Base-by-base conservation (phyloP, 192 early-diverging fungal genomes). In the Rhizoclosmatium globosum region DNA sequence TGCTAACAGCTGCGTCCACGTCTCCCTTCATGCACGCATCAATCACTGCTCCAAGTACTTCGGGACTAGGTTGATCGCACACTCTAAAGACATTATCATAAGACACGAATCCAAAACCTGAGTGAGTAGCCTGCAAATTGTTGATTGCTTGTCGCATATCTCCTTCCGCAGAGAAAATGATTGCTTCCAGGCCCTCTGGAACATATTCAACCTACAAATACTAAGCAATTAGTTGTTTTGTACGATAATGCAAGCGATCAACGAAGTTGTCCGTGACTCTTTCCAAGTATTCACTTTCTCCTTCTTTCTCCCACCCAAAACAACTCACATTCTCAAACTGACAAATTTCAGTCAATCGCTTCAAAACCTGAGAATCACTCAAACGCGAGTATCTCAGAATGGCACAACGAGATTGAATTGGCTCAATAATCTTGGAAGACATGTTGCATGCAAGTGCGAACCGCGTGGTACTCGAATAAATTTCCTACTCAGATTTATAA, bases 101-200 rank as follows among this genome's bases (percentile, higher is more conserved):
- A 53, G 92, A 92, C 7, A 99, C 87, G 78, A 92, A 89, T 7
- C 91, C 91, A 74, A 97, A 98, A 39, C 96, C 97, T 61, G 93
- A 92, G 74, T 86, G 89, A 1, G 96, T 95, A 17, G 95, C 91
- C 84, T 98, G 97, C 56, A 99, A 85, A 72, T 98, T 98, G 80
- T 98, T 99, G 78, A 99, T 90, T 2, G 95, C 98, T 85, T 98
- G 98, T 31, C 98, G 92, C 97, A 99, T 98, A 78, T 99, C 98
- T 38, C 98, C 98, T 74, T 99, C 98, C 15, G 95, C 92, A 45
- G 95, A 95, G 81, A 98, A 99, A 38, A 97, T 94, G 42, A 99
- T 85, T 3, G 98, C 97, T 68, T 97, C 94, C 4, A 98, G 82
- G 23, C 97, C 98, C 74, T 94, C 95, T 1, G 93, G 92, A 45